Base-by-base conservation (phyloP, 129 eudicot species). In the Lonicera japonica region DNA sequence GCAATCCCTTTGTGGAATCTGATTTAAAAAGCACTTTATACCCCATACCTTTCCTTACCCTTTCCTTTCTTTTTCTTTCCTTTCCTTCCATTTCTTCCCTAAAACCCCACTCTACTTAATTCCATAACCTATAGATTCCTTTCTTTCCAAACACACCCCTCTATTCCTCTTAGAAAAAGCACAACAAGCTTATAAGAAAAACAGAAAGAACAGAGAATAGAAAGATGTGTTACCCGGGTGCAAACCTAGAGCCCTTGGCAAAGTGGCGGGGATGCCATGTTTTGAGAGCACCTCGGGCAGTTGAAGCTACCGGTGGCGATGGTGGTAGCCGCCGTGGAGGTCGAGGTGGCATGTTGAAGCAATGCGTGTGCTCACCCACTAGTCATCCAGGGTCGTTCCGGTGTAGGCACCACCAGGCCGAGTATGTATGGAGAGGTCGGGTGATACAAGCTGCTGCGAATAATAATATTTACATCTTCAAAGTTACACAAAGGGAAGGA, bases 371-470 rank as follows among this genome's bases (percentile, higher is more conserved):
- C 70, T 86, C 95, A 15, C 89, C 89, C 11, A 79, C 89, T 20
- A 77, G n/a, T 4, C 95, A 86, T 63, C 86, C 86, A 1, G 95
- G 95, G 6, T 86, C 95, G 21, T 86, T 86, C 57, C 79, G 89
- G 23, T 86, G 95, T 70, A 80, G 84, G 60, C 45, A 68, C 64
- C 95, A 86, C 74, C 89, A 58, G 22, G 50, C 52, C 1, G 75
- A 74, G 67, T 82, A 86, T 73, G 82, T 79, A 9, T 83, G 89
- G 89, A 82, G 86, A 24, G 63, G 83, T 5, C 74, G 69, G 12
- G 48, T 12, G 45, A 66, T 23, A 48, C 69, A 66, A 65, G 69
- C 64, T 46, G 41, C 16, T 5, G 60, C 17, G 20, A 36, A 21
- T 11, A 54, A 21, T 25, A 25, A 57, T 43, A 52, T 15, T 19